Conservation (phyloP, 345 rosid species). For the Dimocarpus longan region DNA sequence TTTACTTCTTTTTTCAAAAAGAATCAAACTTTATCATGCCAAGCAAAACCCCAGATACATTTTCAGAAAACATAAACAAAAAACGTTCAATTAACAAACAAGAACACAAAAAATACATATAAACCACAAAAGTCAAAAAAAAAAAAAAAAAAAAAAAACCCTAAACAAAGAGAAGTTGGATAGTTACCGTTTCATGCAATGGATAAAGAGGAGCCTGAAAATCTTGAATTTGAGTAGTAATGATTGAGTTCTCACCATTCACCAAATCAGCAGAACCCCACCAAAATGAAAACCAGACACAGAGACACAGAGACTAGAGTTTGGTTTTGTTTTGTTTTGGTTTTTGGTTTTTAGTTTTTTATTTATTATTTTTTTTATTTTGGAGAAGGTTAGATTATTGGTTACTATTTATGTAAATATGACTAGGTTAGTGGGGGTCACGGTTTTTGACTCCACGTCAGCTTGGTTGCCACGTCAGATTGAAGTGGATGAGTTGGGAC, state of each 20-base stretch:
- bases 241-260: constrained; percentile 16
- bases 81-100: not conserved
- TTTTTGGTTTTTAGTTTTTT: not conserved
- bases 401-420: not conserved
- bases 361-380: not conserved
- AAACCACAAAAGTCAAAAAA: not conserved
- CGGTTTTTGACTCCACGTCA: not conserved
- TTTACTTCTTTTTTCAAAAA: not conserved
- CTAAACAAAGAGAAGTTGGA: not conserved
- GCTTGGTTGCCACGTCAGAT: constrained; percentile 10
- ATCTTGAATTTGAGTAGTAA: not conserved
- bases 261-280: constrained; percentile 9
- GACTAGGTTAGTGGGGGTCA: no score
- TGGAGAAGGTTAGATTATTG: not conserved
- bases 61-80: not conserved
- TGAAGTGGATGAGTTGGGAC: not conserved
- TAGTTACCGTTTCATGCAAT: constrained; percentile 1
- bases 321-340: not conserved
- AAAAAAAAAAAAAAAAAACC: not conserved
- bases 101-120: not conserved
- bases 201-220: constrained; percentile 1
- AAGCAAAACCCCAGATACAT: not conserved
- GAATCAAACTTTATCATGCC: not conserved
- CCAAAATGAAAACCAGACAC: not conserved
- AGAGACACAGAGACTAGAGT: not conserved